Evolutionary conservation across 176 grass and related monocot species (phyloP).

Genomic region (Carex kokanica): DNA sequence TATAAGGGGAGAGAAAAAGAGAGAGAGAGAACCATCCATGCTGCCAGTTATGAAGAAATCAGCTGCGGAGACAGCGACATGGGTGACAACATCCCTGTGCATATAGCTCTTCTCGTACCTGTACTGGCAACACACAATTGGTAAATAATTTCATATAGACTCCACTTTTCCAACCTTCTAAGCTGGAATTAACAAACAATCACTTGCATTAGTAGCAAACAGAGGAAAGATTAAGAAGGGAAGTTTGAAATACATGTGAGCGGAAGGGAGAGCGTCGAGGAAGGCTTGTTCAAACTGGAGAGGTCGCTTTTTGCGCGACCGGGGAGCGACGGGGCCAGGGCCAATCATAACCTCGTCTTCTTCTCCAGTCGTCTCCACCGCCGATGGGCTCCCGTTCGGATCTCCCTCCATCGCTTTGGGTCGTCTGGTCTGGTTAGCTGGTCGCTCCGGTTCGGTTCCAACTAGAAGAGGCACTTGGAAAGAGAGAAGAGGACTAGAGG

Average conservation of each 20-base stretch:
- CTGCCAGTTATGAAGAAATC: slow-evolving; percentile 98
- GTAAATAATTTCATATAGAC: neutral
- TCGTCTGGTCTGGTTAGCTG: neutral
- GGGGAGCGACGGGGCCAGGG: slow-evolving; percentile 51
- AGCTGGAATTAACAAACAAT: neutral
- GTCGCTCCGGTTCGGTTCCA: neutral
- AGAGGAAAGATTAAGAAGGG: neutral
- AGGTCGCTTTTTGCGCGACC: slow-evolving; percentile 62
- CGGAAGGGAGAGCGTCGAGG: slow-evolving; percentile 82
- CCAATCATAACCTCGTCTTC: slow-evolving; percentile 55
- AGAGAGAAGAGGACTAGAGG: neutral
- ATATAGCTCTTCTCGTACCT: slow-evolving; percentile 99
- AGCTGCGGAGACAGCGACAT: slow-evolving; percentile 62
- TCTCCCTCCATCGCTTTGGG: slow-evolving; percentile 20
- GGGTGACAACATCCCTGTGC: slow-evolving; percentile 94
- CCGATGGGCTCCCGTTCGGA: slow-evolving; percentile 32
- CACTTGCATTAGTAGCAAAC: neutral
- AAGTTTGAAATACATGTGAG: slow-evolving; percentile 52
- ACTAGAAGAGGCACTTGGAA: neutral
- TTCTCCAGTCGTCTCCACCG: slow-evolving; percentile 23
- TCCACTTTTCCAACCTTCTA: slow-evolving; percentile 13
- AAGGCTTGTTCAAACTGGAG: slow-evolving; percentile 97
- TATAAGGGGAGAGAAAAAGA: neutral
- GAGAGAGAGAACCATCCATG: slow-evolving; percentile 51
- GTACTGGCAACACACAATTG: slow-evolving; percentile 19